Conservation (phyloP, 345 rosid species). For the Citrus inodora region DNA sequence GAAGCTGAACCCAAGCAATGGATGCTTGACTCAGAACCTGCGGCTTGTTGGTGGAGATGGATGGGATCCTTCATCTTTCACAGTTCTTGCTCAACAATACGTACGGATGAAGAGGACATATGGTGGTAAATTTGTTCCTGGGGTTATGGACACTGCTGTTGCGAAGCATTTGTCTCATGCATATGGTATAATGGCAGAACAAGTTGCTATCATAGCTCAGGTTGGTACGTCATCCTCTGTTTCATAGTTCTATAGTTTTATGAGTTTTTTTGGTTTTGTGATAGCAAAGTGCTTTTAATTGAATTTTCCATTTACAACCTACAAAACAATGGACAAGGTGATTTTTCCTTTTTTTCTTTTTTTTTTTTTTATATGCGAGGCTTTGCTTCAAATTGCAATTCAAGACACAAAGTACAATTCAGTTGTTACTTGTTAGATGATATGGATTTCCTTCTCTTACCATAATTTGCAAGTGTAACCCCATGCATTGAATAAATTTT, state of each 20-base stretch:
- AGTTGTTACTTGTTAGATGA: background rate
- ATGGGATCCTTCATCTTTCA: constrained; percentile 87
- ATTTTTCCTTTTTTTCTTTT: background rate
- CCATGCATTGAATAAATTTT: background rate
- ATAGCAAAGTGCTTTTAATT: background rate
- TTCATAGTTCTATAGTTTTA: background rate
- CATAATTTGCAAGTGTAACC: background rate
- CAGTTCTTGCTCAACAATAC: constrained; percentile 82
- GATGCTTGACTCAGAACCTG: constrained; percentile 59
- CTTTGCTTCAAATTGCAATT: background rate
- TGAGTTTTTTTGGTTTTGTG: background rate
- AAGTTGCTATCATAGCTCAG: constrained; percentile 92
- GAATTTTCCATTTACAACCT: background rate
- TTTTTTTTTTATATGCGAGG: background rate
- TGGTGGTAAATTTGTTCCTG: constrained; percentile 83
- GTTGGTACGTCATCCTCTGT: constrained; percentile 33
- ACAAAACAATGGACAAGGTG: background rate
- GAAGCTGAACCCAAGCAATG: constrained; percentile 61
- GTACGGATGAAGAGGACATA: constrained; percentile 78
- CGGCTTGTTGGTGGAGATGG: constrained; percentile 79
- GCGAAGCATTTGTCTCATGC: constrained; percentile 95
- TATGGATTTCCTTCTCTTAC: background rate
- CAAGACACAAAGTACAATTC: background rate
- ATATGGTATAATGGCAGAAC: constrained; percentile 80
- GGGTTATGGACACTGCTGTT: constrained; percentile 76